Evolutionary conservation across 1,284 basidiomycete species (phyloP), one percentile per base, ranked within the genome.

Genomic region (Cryptococcus floricola): DNA sequence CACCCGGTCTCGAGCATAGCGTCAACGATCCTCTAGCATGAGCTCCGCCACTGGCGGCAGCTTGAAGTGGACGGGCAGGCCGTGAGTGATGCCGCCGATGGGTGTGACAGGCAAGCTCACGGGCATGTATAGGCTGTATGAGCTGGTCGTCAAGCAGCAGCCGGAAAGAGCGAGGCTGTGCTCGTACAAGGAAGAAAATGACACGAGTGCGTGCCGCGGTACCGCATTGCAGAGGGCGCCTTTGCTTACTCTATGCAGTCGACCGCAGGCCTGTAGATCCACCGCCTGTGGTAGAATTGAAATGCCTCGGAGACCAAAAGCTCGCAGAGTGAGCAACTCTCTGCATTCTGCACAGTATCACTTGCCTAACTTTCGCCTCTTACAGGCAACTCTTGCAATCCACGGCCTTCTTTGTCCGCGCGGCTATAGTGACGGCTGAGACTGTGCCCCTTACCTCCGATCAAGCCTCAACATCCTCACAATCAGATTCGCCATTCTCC

Each of bases 141-240:
- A 44, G 14, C 52, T 70, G 18, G 54, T 42, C 9, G 68, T 78
- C 28, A 62, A 65, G 41, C 77, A 78, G 56, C 76, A 78, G 45
- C 77, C 77, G 5, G 73, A 73, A 43, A 60, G 74, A 9, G 77
- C 77, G 0, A 63, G 77, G 38, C 58, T 78, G 41, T 77, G 76
- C 59, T 75, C 73, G 5, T 78, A 73, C 70, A 78, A 78, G 57
- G 77, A 78, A 62, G 76, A 76, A 60, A 78, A 78, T 46, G 77
- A 77, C 38, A 78, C 77, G 9, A 76, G 77, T 78, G 45, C 28
- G 46, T 48, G 16, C 9, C 41, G n/a, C 39, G 28, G 19, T 31
- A 28, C 42, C 27, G 23, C 28, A 27, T 25, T 47, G 38, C 31
- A 25, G 13, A 3, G n/a, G 27, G 19, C 27, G 39, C 4, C 25